These are phyloP conservation scores for Backusella australiensis DNA, from an alignment of 192 early-diverging fungal genomes.

Conservation along the genomic window DNA sequence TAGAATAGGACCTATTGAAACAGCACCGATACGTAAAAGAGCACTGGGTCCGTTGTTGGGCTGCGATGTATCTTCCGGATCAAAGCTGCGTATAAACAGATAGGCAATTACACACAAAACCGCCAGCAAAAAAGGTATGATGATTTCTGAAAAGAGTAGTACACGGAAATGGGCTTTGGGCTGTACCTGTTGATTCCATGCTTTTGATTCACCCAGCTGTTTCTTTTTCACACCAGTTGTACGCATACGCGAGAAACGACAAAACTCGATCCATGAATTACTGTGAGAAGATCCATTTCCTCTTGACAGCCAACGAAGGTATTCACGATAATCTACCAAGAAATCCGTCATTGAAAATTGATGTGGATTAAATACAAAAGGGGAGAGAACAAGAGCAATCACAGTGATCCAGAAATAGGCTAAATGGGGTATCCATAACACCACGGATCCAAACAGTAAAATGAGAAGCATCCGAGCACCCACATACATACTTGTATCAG, in stretches of 20 bases:
- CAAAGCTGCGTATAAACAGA: slow-evolving; percentile 63
- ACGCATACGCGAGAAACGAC: slow-evolving; percentile 66
- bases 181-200: slow-evolving; percentile 49
- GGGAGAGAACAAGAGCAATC: slow-evolving; percentile 70
- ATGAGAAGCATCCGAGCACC: slow-evolving; percentile 66
- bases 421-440: slow-evolving; percentile 68
- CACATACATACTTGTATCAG: slow-evolving; percentile 73
- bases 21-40: slow-evolving; percentile 54
- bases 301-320: slow-evolving; percentile 75
- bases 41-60: slow-evolving; percentile 35
- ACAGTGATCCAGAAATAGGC: slow-evolving; percentile 84
- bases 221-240: slow-evolving; percentile 78
- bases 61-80: slow-evolving; percentile 15
- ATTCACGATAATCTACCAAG: slow-evolving; percentile 77
- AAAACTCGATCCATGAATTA: slow-evolving; percentile 79
- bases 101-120: slow-evolving; percentile 58
- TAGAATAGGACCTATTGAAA: slow-evolving; percentile 68
- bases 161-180: slow-evolving; percentile 64
- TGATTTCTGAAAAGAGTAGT: slow-evolving; percentile 72
- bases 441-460: slow-evolving; percentile 57
- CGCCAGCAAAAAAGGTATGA: slow-evolving; percentile 65
- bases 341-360: slow-evolving; percentile 80
- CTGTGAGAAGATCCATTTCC: slow-evolving; percentile 68
- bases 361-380: slow-evolving; percentile 88
- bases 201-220: slow-evolving; percentile 65